phyloP scores from a whole-genome alignment of 768 basidiomycete species.

The Tylopilus balloui region DNA sequence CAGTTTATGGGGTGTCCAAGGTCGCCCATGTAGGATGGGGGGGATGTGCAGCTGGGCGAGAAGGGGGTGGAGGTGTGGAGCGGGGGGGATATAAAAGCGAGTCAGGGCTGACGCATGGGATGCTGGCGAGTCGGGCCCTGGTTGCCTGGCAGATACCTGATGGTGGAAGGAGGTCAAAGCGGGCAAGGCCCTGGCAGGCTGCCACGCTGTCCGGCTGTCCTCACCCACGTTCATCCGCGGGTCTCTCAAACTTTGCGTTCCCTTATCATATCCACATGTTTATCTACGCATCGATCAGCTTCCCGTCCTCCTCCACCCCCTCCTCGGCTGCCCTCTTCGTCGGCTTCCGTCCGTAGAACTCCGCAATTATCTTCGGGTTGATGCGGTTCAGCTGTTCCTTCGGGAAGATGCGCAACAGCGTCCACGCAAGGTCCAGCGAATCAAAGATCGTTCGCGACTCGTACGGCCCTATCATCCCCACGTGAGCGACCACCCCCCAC shows the following conservation, averaged over 20 bases:
- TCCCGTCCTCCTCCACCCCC: conserved; percentile 35
- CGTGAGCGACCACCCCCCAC: conserved; percentile 3
- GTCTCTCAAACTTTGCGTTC: conserved; percentile 2
- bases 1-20: conserved; percentile 51
- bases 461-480: conserved; percentile 64
- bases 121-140: conserved; percentile 24
- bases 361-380: conserved; percentile 91
- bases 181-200: conserved; percentile 28
- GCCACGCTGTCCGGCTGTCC: conserved; percentile 33
- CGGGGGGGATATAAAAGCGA: conserved; percentile 34
- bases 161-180: conserved; percentile 21
- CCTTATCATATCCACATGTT: conserved; percentile 23
- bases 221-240: conserved; percentile 19
- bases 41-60: not conserved
- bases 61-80: conserved; percentile 8
- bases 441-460: conserved; percentile 97
- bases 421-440: conserved; percentile 96
- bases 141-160: conserved; percentile 29
- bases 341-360: conserved; percentile 86
- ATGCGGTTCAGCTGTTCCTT: conserved; percentile 98
- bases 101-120: conserved; percentile 33
- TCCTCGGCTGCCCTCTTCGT: conserved; percentile 55
- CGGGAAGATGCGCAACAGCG: conserved; percentile 94
- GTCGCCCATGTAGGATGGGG: conserved; percentile 53
- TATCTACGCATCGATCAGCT: conserved; percentile 61